Conservation (phyloP, 768 basidiomycete genomes). For the Heimioporus sp. region DNA sequence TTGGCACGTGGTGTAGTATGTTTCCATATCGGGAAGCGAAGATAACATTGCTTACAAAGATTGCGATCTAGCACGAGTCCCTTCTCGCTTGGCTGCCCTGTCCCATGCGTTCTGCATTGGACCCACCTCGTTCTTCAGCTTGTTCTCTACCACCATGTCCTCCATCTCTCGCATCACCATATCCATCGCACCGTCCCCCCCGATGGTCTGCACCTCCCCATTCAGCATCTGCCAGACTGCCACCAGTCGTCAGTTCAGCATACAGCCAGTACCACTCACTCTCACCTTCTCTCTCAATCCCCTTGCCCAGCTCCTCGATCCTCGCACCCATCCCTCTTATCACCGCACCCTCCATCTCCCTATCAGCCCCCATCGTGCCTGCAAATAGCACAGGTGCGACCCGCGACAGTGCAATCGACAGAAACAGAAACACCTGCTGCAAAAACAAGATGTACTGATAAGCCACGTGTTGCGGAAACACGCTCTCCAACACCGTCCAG, state of each 20-base stretch:
- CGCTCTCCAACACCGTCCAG: slow-evolving; percentile 32
- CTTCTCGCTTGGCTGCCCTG: slow-evolving; percentile 30
- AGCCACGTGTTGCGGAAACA: slow-evolving; percentile 64
- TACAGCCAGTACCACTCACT: background rate
- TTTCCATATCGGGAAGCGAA: slow-evolving; percentile 14
- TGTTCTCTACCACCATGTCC: slow-evolving; percentile 61
- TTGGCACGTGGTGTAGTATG: slow-evolving; percentile 3
- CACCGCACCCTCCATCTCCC: slow-evolving; percentile 17
- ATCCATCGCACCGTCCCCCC: slow-evolving; percentile 36
- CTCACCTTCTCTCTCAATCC: slow-evolving; percentile 57
- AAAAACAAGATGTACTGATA: slow-evolving; percentile 79
- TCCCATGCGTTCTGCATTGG: slow-evolving; percentile 59
- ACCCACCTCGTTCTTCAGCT: slow-evolving; percentile 52
- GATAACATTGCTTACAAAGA: slow-evolving; percentile 24
- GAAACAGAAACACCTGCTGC: slow-evolving; percentile 73
- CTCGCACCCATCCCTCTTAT: slow-evolving; percentile 42
- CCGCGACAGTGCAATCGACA: slow-evolving; percentile 68
- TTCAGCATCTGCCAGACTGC: slow-evolving; percentile 53
- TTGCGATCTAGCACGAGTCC: slow-evolving; percentile 23
- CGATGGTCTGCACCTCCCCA: slow-evolving; percentile 52
- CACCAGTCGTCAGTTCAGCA: slow-evolving; percentile 8
- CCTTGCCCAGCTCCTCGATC: slow-evolving; percentile 39
- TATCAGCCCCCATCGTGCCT: slow-evolving; percentile 25
- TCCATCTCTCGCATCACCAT: slow-evolving; percentile 57
- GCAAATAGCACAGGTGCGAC: slow-evolving; percentile 70